These are phyloP conservation scores for Margaritispora aquatica DNA, from an alignment of 495 filamentous ascomycete species.

Conservation along the genomic window DNA sequence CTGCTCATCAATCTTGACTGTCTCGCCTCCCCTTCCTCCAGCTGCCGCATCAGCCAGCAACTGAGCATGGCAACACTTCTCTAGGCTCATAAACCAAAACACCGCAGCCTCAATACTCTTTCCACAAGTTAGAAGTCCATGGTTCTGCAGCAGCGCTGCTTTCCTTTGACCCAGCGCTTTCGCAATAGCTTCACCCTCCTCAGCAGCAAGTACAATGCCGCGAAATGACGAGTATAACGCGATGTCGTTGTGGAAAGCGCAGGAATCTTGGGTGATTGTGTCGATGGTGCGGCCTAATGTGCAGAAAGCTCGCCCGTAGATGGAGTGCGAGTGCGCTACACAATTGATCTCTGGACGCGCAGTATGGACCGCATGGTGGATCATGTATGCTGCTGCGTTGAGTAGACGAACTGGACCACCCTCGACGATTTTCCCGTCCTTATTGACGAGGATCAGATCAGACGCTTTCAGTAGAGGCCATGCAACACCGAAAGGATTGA, in stretches of 20 bases:
- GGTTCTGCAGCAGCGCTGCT: slow-evolving; percentile 65
- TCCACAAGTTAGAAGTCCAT: slow-evolving; percentile 49
- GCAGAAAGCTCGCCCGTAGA: slow-evolving; percentile 66
- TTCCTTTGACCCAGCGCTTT: slow-evolving; percentile 58
- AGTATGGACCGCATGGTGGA: slow-evolving; percentile 59
- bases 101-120: slow-evolving; percentile 51
- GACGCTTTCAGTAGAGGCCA: slow-evolving; percentile 64
- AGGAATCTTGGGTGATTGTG: slow-evolving; percentile 66
- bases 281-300: slow-evolving; percentile 61
- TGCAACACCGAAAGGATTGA: slow-evolving; percentile 70
- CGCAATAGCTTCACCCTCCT: slow-evolving; percentile 67
- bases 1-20: slow-evolving; percentile 59
- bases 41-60: slow-evolving; percentile 72
- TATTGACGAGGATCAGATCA: slow-evolving; percentile 66
- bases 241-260: slow-evolving; percentile 54
- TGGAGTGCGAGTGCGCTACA: slow-evolving; percentile 65
- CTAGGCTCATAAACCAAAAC: slow-evolving; percentile 71
- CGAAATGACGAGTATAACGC: slow-evolving; percentile 47
- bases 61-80: slow-evolving; percentile 72
- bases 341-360: slow-evolving; percentile 68
- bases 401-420: slow-evolving; percentile 56
- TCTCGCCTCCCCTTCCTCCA: slow-evolving; percentile 53
- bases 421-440: slow-evolving; percentile 59
- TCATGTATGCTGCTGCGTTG: slow-evolving; percentile 64
- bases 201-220: slow-evolving; percentile 63